Conservation (phyloP, 257 asterid species). For the Solanum corneliomulleri region DNA sequence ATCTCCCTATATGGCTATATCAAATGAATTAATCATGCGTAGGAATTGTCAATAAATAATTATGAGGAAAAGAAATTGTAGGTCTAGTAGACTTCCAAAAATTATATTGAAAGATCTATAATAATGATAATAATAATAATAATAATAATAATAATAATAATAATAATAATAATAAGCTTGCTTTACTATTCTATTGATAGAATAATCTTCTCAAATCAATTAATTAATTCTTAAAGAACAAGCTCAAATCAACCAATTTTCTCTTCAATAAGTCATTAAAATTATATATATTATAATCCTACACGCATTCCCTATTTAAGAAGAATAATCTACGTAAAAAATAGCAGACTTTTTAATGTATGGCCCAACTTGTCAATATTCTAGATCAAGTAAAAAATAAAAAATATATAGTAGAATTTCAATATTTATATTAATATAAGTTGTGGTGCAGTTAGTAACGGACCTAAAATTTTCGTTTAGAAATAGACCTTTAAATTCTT, state of each 20-base stretch:
- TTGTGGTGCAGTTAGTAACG: fast-evolving
- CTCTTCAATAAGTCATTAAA: not conserved
- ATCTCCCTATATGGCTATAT: not conserved
- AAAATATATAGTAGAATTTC: not conserved
- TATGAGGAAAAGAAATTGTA: not conserved
- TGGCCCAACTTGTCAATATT: not conserved
- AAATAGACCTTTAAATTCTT: too few relatives aligned
- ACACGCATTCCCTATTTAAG: not conserved
- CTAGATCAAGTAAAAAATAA: not conserved
- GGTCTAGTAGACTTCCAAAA: not conserved
- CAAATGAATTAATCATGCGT: not conserved
- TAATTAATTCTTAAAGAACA: not conserved
- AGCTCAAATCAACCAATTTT: not conserved
- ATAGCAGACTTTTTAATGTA: not conserved
- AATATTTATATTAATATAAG: not conserved
- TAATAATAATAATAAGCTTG: not conserved
- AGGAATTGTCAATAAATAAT: not conserved
- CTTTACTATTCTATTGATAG: not conserved
- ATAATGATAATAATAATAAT: not conserved
- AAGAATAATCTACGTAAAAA: not conserved
- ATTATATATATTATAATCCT: not conserved
- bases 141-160: not conserved
- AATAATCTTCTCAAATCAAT: not conserved
- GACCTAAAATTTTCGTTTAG: too few relatives aligned
- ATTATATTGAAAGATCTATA: not conserved